A percentile compares a stretch with the other conserved stretches of the same genome.
phyloP scores from a whole-genome alignment of 257 asterid species.

The Fraxinus pennsylvanica region DNA sequence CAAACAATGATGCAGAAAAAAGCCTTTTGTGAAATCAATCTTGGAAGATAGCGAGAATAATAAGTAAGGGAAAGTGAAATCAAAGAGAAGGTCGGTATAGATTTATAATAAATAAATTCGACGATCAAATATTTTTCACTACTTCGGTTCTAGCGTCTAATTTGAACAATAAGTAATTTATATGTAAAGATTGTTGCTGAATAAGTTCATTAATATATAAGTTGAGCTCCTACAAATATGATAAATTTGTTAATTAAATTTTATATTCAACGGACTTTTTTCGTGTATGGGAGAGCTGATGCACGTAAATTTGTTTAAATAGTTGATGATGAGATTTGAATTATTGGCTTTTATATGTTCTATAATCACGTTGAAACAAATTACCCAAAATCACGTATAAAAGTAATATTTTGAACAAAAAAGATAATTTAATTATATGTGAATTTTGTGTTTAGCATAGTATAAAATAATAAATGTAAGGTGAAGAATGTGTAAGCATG shows the following conservation, averaged over 20 bases:
- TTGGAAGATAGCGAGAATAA: conserved; percentile 50
- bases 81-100: neutral
- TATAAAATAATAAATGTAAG: conserved; percentile 30
- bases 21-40: conserved; percentile 50
- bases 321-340: neutral
- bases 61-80: conserved; percentile 34
- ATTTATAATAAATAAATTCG: no score
- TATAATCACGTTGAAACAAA: neutral
- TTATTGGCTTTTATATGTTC: neutral
- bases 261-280: no score
- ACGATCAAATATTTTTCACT: neutral
- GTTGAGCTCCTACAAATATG: neutral
- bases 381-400: neutral
- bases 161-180: neutral
- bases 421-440: neutral
- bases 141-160: neutral
- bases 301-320: neutral
- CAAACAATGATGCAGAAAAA: conserved; percentile 40
- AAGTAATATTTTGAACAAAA: neutral
- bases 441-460: conserved; percentile 20
- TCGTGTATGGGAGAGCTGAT: neutral
- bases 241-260: no score
- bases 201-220: neutral
- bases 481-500: conserved; percentile 42
- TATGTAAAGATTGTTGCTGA: neutral